Evolutionary conservation across 768 basidiomycete species (phyloP).

Genomic region (Leccinum boreale): DNA sequence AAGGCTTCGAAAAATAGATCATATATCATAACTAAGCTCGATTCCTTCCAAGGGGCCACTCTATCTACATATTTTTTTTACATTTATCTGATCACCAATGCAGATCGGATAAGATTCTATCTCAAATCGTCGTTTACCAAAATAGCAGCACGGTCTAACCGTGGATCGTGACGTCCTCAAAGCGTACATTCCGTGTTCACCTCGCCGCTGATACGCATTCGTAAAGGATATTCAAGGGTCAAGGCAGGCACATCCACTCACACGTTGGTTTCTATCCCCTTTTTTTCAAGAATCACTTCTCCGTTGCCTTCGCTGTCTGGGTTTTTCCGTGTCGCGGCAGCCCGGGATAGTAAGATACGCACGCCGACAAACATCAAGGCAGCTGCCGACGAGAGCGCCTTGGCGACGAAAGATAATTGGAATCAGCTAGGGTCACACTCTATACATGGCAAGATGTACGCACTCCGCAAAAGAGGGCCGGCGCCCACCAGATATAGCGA

Average conservation of each 20-base stretch:
- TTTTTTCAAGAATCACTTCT: not conserved
- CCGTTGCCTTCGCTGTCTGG: not conserved
- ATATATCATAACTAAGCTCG: not conserved
- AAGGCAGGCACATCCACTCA: not conserved
- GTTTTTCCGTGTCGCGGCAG: too few relatives aligned
- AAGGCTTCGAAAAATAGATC: too few relatives aligned
- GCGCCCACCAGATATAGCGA: constrained; percentile 54
- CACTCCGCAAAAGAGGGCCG: constrained; percentile 50
- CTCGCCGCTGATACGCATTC: not conserved
- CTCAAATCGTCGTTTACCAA: not conserved
- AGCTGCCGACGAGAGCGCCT: constrained; percentile 6
- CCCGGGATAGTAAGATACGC: constrained; percentile 6
- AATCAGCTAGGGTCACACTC: not conserved
- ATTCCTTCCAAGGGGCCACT: not conserved
- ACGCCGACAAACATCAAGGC: constrained; percentile 8
- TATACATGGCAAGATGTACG: not conserved
- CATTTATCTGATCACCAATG: not conserved
- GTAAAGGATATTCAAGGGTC: not conserved
- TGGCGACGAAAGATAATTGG: not conserved
- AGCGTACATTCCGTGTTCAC: not conserved
- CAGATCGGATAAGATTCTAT: not conserved
- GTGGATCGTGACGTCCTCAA: not conserved
- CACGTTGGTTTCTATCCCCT: not conserved
- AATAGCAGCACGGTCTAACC: not conserved
- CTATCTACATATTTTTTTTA: not conserved